Base-by-base conservation (phyloP, 176 grass and related monocot genomes). In the Tuctoria greenei region DNA sequence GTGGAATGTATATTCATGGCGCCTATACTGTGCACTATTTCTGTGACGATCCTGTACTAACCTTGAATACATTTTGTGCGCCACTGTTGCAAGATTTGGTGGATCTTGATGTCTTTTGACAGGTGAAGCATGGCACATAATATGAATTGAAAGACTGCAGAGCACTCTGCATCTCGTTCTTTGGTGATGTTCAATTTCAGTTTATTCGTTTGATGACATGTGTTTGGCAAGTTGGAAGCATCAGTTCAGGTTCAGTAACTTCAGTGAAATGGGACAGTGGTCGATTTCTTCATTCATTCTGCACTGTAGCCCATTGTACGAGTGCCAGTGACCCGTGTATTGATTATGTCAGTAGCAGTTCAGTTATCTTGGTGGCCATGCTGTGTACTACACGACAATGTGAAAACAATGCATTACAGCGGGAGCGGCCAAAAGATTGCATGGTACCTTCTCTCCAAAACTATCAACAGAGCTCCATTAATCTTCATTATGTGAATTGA, bases 191-290 rank as follows among this genome's bases (percentile, higher is more conserved):
- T 39, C 20, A 25, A 4, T 61, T 50, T 69, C 34, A 80, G 51
- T 69, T 75, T 54, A 80, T 62, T 55, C 5, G 39, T 46, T 67
- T 62, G 52, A 43, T 15, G 76, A 34, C 21, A 42, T 79, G 37
- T 47, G 54, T 42, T 77, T 71, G 81, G 10, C 76, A 52, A 61
- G 34, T 67, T 85, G 34, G 42, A 79, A 60, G 35, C 25, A 13
- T 68, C 56, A 25, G 4, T 43, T 71, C 40, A 64, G 16, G 4
- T 43, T 71, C 40, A 64, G 16, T 71, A 65, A 23, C 66, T 56
- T 72, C 36, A 44, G 8, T 52, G 45, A 63, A 60, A 47, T 80
- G 35, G 65, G 45, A 35, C 42, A 8, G n/a, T 84, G 74, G 36
- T 44, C 66, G 64, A 41, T 71, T 71, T 77, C 36, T 37, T 35